These are phyloP conservation scores for Teratosphaeria zuluensis DNA, from an alignment of 2,329 filamentous ascomycete species.

Conservation along the genomic window DNA sequence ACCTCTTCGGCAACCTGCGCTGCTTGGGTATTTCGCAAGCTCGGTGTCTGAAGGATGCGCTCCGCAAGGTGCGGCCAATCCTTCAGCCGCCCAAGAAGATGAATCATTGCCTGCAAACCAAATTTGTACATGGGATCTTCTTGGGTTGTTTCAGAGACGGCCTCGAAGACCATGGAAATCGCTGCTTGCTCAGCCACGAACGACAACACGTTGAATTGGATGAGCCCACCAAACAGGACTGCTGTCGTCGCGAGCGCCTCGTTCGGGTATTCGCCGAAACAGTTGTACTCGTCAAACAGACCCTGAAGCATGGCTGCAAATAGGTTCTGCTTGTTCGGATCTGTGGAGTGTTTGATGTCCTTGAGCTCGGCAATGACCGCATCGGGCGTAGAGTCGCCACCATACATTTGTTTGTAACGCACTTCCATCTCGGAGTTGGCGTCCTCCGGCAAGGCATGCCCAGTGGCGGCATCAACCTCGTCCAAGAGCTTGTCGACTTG, in stretches of 20 bases:
- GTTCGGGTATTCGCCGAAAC: slow-evolving; percentile 92
- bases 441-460: slow-evolving; percentile 60
- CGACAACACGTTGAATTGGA: slow-evolving; percentile 84
- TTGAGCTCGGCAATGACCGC: slow-evolving; percentile 77
- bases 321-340: slow-evolving; percentile 79
- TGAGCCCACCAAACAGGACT: slow-evolving; percentile 80
- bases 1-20: slow-evolving; percentile 18
- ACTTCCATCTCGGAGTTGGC: slow-evolving; percentile 93
- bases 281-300: slow-evolving; percentile 91
- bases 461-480: slow-evolving; percentile 28
- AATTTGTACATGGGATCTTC: slow-evolving; percentile 97
- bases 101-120: slow-evolving; percentile 85
- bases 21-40: slow-evolving; percentile 66
- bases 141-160: slow-evolving; percentile 72
- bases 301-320: slow-evolving; percentile 99
- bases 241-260: slow-evolving; percentile 92
- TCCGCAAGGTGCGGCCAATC: slow-evolving; percentile 97
- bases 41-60: slow-evolving; percentile 70
- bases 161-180: slow-evolving; percentile 96
- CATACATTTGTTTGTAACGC: slow-evolving; percentile 97
- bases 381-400: slow-evolving; percentile 75
- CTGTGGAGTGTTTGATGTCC: slow-evolving; percentile 77
- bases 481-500: slow-evolving; percentile 81
- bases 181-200: slow-evolving; percentile 85
- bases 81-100: slow-evolving; percentile 69